Evolutionary conservation across 495 filamentous ascomycete genomes (phyloP), one percentile per base, ranked within the genome.

Genomic region (Aspergillus olivimuriae): DNA sequence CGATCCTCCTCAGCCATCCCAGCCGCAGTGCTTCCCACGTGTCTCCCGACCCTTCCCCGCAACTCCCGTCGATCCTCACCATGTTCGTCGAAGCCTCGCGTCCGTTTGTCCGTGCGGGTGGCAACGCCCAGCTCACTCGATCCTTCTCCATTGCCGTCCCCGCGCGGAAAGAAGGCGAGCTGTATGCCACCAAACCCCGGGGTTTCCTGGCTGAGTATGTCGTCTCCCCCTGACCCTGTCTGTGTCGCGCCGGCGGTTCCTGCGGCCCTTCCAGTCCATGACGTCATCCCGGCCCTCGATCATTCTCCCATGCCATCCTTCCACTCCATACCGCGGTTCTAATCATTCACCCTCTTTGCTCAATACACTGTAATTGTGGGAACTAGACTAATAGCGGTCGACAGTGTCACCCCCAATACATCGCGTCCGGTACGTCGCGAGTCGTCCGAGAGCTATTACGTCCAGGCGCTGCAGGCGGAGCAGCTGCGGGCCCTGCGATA

Each of bases 111-210:
- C 75, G 63, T 21, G n/a, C 46, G 41, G 44, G 56, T 52, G 53
- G 57, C 51, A 58, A 58, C 39, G 38, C 47, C 17, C 53, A n/a
- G n/a, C n/a, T 60, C 56, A 43, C 70, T 58, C 75, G 78, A 43
- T 60, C 73, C 23, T 80, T 87, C 60, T 70, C 80, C 14, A 75
- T 73, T 17, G 72, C 77, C 18, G 54, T 75, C 10, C 68, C 72
- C 45, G 68, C 65, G 45, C 80, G 84, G 71, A 60, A 56, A 19
- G 82, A 67, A 43, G 83, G 82, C 40, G 83, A 84, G 52, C 80
- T 80, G 20, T 57, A 34, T 10, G n/a, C 75, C 39, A 66, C 79
- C 30, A 76, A 71, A 54, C 62, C 70, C 10, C 47, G 64, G 17
- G 70, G 67, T 26, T 56, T 57, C 37, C 57, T 68, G n/a, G 60